Percentiles rank a stretch among this genome's conserved stretches.
Evolutionary conservation across 306 rosid genomes (phyloP).

Genomic region (Inga laurina): DNA sequence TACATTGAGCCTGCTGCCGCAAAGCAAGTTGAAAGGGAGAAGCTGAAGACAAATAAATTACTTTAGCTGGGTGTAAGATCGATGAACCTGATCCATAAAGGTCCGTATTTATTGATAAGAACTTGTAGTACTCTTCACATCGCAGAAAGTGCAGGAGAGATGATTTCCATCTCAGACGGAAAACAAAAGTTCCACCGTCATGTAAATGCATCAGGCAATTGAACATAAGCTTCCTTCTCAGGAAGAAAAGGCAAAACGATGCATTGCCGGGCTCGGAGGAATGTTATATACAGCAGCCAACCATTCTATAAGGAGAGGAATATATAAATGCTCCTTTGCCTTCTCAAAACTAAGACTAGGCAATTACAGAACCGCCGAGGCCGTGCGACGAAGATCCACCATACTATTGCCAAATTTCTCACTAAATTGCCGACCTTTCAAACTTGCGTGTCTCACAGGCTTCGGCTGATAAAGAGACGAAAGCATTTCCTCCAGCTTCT

Average conservation of each 20-base stretch:
- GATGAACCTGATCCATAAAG: constrained; percentile 41
- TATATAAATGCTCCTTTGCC: constrained; percentile 17
- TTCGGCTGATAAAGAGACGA: constrained; percentile 75
- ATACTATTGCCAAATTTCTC: constrained; percentile 71
- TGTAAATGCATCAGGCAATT: constrained; percentile 37
- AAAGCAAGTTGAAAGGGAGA: constrained; percentile 42
- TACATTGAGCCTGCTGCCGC: constrained; percentile 49
- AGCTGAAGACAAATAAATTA: constrained; percentile 34
- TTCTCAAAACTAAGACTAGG: constrained; percentile 25
- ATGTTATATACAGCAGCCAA: constrained; percentile 52
- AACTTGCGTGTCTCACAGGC: constrained; percentile 75
- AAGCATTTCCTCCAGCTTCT: constrained; percentile 89
- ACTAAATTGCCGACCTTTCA: constrained; percentile 66
- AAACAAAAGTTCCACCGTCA: constrained; percentile 43
- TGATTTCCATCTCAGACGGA: constrained; percentile 36
- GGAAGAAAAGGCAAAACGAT: constrained; percentile 11
- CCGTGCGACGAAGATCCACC: constrained; percentile 72
- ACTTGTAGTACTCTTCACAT: constrained; percentile 33
- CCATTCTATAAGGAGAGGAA: constrained; percentile 24
- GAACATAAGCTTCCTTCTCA: constrained; percentile 35
- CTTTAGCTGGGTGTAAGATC: constrained; percentile 48
- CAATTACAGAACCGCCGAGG: constrained; percentile 76
- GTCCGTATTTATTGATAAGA: constrained; percentile 47
- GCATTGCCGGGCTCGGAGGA: constrained; percentile 40
- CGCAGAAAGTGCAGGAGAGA: constrained; percentile 35